Conservation (phyloP, 495 filamentous ascomycete genomes). For the Rhizodiscina lignyota region DNA sequence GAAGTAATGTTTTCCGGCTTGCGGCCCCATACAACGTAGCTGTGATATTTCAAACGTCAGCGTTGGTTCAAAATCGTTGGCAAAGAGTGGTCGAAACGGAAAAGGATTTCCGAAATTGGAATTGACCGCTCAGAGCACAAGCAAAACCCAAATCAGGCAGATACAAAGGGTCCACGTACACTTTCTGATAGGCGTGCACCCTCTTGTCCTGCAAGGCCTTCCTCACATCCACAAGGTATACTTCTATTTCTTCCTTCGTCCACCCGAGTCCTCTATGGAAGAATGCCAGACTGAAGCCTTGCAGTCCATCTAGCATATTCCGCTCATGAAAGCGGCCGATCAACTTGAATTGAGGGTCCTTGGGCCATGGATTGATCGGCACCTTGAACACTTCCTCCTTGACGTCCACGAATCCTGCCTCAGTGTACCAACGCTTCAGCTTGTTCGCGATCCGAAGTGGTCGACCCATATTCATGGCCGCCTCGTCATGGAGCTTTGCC, state of each 20-base stretch:
- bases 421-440: slow-evolving; percentile 20
- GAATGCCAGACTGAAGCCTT: slow-evolving; percentile 26
- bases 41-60: slow-evolving; percentile 1
- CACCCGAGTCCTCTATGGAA: slow-evolving; percentile 26
- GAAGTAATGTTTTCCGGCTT: slow-evolving; percentile 10
- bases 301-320: slow-evolving; percentile 25
- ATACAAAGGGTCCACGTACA: slow-evolving; percentile 14
- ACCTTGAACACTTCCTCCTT: slow-evolving; percentile 23
- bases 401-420: slow-evolving; percentile 23
- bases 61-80: background rate
- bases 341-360: slow-evolving; percentile 21
- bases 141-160: background rate
- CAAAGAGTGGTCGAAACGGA: background rate
- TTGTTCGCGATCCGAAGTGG: slow-evolving; percentile 21
- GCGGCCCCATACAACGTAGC: slow-evolving; percentile 20
- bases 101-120: no score
- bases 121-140: no score
- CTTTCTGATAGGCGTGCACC: slow-evolving; percentile 26
- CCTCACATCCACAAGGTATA: slow-evolving; percentile 23
- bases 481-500: slow-evolving; percentile 16
- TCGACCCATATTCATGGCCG: slow-evolving; percentile 15
- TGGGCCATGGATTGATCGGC: slow-evolving; percentile 23
- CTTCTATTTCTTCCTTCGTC: slow-evolving; percentile 28
- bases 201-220: slow-evolving; percentile 21
- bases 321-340: slow-evolving; percentile 25